These are phyloP conservation scores for Solanum acaule DNA, from an alignment of 257 asterid genomes.

Conservation along the genomic window DNA sequence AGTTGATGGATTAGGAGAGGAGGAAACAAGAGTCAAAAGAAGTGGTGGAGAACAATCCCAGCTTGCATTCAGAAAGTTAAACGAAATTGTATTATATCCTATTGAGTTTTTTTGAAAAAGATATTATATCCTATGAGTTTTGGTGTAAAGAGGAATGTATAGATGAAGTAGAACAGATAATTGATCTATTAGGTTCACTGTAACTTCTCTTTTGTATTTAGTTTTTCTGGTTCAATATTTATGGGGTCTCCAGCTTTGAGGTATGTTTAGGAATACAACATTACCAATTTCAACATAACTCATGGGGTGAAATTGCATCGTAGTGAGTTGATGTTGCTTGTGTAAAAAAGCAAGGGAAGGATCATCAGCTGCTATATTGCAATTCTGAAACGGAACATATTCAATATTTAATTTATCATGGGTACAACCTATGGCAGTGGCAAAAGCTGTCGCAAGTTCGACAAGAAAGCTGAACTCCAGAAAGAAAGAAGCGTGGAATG, in stretches of 20 bases:
- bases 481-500: neutral
- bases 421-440: neutral
- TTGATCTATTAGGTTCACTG: neutral
- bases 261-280: neutral
- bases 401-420: neutral
- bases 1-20: neutral
- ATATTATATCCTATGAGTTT: neutral
- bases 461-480: neutral
- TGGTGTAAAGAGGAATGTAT: neutral
- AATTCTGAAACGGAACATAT: neutral
- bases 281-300: neutral
- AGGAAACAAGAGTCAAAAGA: neutral
- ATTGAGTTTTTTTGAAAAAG: no score
- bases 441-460: neutral
- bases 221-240: neutral
- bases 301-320: neutral
- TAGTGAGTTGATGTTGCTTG: neutral
- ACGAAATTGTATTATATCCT: neutral
- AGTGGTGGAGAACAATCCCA: neutral
- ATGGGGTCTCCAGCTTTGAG: neutral
- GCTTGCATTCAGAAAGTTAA: neutral
- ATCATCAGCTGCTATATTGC: neutral
- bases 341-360: neutral
- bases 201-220: neutral
- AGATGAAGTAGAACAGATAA: neutral